Percentiles rank a stretch among this genome's conserved stretches.
Evolutionary conservation across 2,329 filamentous ascomycete species (phyloP).

Genomic region (Cladobotryum protrusum): DNA sequence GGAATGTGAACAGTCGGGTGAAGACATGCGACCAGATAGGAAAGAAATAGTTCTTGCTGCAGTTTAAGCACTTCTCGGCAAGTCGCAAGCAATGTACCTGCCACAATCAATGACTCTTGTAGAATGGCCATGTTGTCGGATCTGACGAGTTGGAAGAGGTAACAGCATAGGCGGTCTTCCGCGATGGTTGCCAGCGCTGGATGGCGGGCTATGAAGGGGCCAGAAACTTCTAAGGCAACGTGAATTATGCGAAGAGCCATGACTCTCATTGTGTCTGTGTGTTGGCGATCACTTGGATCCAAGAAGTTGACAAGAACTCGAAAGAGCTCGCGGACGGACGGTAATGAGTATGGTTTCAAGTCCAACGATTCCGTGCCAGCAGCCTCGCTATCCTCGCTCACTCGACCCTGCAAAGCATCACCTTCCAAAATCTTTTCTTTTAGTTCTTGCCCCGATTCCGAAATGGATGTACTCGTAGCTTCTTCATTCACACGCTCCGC

Average conservation of each 20-base stretch:
- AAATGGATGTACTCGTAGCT: constrained; percentile 1
- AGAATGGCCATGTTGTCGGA: constrained; percentile 95
- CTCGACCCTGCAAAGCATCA: constrained; percentile 11
- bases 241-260: constrained; percentile 98
- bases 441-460: neutral
- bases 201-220: constrained; percentile 89
- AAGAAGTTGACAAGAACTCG: constrained; percentile 88
- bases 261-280: constrained; percentile 91
- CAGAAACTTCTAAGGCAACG: constrained; percentile 91
- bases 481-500: constrained; percentile 6
- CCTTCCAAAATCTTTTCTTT: neutral
- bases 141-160: constrained; percentile 91
- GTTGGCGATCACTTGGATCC: constrained; percentile 85
- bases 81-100: constrained; percentile 83
- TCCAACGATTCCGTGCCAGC: constrained; percentile 44
- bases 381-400: constrained; percentile 32
- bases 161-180: constrained; percentile 86
- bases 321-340: constrained; percentile 91
- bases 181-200: constrained; percentile 81
- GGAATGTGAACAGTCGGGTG: constrained; percentile 95
- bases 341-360: constrained; percentile 84
- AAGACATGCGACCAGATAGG: constrained; percentile 88
- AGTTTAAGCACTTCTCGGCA: constrained; percentile 87
- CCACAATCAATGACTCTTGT: constrained; percentile 86
- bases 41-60: constrained; percentile 92